phyloP scores from a whole-genome alignment of 352 stramenopile species.

The Salisapilia sapeloensis region DNA sequence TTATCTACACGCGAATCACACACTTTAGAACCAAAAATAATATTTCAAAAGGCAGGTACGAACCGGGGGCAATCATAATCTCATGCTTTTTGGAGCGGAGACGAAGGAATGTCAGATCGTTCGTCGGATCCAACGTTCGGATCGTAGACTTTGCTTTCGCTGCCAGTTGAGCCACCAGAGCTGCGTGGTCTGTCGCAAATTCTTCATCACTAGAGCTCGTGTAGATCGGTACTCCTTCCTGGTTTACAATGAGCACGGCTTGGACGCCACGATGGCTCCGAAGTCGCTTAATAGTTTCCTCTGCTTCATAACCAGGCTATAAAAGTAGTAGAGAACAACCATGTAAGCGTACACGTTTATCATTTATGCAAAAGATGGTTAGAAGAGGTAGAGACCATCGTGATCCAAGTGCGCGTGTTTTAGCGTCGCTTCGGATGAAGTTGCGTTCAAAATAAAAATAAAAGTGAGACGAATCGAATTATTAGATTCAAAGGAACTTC shows the following conservation, averaged over 20 bases:
- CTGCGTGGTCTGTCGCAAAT: conserved; percentile 74
- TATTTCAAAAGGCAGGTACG: background rate
- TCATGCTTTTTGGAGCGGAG: conserved; percentile 90
- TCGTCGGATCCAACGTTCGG: conserved; percentile 80
- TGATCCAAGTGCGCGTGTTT: too few species aligned
- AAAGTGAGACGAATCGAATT: too few species aligned
- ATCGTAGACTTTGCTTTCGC: conserved; percentile 85
- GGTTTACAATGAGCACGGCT: conserved; percentile 87
- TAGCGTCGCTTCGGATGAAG: too few species aligned
- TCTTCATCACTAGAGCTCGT: conserved; percentile 84
- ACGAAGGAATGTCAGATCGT: conserved; percentile 88
- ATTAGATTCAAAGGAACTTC: too few species aligned
- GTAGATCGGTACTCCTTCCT: conserved; percentile 85
- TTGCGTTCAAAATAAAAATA: too few species aligned
- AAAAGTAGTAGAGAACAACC: conserved; percentile 3
- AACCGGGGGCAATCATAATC: conserved; percentile 84
- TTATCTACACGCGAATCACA: conserved; percentile 36
- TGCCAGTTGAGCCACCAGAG: conserved; percentile 76
- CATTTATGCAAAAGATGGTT: too few species aligned
- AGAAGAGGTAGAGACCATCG: too few species aligned
- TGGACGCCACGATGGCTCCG: conserved; percentile 89
- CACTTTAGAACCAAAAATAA: conserved; percentile 17
- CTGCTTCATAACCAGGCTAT: conserved; percentile 80
- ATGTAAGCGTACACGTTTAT: too few species aligned
- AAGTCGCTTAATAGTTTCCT: conserved; percentile 91